Evolutionary conservation across 2,329 filamentous ascomycete genomes (phyloP).

Genomic region (Bisporella sp.): DNA sequence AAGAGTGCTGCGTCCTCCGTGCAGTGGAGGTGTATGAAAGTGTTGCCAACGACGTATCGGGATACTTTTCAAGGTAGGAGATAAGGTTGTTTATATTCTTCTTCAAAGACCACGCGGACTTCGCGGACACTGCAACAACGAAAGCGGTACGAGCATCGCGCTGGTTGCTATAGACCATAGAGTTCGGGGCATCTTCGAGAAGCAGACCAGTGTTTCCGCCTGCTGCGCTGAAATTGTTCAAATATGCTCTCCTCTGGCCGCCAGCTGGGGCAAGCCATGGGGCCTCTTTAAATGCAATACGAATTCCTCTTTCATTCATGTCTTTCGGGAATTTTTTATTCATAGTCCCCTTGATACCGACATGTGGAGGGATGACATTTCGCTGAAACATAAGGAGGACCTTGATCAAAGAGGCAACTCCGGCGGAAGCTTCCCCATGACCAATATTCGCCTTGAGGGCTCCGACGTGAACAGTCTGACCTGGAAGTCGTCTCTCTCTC

Average conservation of each 20-base stretch:
- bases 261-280: not conserved
- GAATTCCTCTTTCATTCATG: not conserved
- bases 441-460: slow-evolving; percentile 22
- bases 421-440: slow-evolving; percentile 7
- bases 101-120: slow-evolving; percentile 5
- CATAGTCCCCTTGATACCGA: not conserved
- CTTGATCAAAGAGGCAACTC: not conserved
- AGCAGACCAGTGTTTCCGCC: too few relatives aligned
- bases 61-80: slow-evolving; percentile 4
- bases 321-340: too few relatives aligned
- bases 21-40: slow-evolving; percentile 12
- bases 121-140: slow-evolving; percentile 40
- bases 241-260: slow-evolving; percentile 39
- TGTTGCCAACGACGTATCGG: slow-evolving; percentile 1
- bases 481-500: too few relatives aligned
- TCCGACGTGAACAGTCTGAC: slow-evolving; percentile 2
- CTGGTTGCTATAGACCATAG: not conserved
- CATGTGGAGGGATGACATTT: not conserved
- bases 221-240: slow-evolving; percentile 23
- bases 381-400: not conserved
- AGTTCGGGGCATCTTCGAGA: too few relatives aligned
- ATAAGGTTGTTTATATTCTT: slow-evolving; percentile 7
- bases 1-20: slow-evolving; percentile 49
- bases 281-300: not conserved
- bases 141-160: not conserved